Conservation (phyloP, 345 rosid species). For the Mallotus nudiflorus region DNA sequence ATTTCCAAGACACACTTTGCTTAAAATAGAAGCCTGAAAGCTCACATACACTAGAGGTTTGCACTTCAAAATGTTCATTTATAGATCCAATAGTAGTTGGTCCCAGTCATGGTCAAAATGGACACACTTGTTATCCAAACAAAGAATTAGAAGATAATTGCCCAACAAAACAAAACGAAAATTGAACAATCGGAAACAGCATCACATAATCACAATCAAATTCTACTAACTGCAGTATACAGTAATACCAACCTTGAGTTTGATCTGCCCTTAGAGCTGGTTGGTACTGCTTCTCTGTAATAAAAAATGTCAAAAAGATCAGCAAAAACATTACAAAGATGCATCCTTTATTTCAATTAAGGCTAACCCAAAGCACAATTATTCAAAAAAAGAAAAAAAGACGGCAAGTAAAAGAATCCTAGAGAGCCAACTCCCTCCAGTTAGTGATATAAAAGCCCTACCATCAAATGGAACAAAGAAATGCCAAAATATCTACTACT, state of each 20-base stretch:
- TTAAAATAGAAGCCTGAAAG: not conserved
- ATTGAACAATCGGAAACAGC: too few species aligned
- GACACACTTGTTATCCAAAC: not conserved
- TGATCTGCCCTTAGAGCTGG: slow-evolving; percentile 33
- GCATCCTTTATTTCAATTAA: not conserved
- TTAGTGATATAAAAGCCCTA: slow-evolving; percentile 7
- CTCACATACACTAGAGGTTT: not conserved
- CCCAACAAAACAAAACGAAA: too few species aligned
- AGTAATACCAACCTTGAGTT: slow-evolving; percentile 44
- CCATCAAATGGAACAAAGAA: too few species aligned
- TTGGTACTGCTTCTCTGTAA: slow-evolving; percentile 50
- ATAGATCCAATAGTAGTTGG: not conserved
- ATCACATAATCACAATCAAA: too few species aligned
- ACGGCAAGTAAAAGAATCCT: not conserved
- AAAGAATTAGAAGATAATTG: not conserved
- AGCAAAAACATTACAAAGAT: not conserved
- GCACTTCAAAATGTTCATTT: not conserved
- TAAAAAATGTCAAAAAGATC: not conserved
- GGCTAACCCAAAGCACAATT: too few species aligned
- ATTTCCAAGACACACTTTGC: not conserved
- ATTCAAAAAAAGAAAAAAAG: not conserved
- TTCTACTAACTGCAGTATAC: not conserved
- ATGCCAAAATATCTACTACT: too few species aligned
- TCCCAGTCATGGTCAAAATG: not conserved
- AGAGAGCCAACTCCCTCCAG: not conserved